phyloP scores from a whole-genome alignment of 371 early-diverging fungal species.

The Syncephalis plumigaleata region DNA sequence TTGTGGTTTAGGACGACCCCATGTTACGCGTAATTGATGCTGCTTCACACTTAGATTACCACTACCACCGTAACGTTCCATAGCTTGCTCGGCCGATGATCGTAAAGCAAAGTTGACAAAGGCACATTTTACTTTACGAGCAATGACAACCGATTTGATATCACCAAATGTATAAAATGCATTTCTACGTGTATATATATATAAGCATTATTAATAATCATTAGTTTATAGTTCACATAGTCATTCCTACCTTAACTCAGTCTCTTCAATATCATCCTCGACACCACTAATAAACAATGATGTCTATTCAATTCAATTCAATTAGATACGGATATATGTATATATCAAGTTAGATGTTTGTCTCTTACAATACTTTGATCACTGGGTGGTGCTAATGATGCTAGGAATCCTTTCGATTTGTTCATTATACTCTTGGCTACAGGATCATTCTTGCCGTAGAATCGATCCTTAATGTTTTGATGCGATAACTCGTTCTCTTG shows the following conservation, averaged over 20 bases:
- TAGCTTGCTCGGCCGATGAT: slow-evolving; percentile 57
- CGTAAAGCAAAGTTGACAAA: slow-evolving; percentile 76
- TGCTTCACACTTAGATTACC: slow-evolving; percentile 26
- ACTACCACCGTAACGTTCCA: slow-evolving; percentile 28
- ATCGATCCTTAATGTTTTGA: slow-evolving; percentile 86
- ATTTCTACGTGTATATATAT: slow-evolving; percentile 15
- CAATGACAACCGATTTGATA: slow-evolving; percentile 71
- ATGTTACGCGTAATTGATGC: slow-evolving; percentile 27
- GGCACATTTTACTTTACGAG: slow-evolving; percentile 61
- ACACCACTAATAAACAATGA: slow-evolving; percentile 66
- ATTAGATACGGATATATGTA: background rate
- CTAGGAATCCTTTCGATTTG: slow-evolving; percentile 6
- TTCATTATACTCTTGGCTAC: slow-evolving; percentile 74
- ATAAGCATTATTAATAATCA: too few species aligned
- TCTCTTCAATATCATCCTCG: slow-evolving; percentile 40
- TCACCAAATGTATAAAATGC: slow-evolving; percentile 73
- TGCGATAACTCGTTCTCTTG: slow-evolving; percentile 60
- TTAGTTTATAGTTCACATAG: background rate
- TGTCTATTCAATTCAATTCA: slow-evolving; percentile 21
- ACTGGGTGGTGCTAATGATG: slow-evolving; percentile 30
- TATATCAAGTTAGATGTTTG: too few species aligned
- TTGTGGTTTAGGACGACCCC: slow-evolving; percentile 40
- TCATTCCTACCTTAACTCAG: slow-evolving; percentile 34
- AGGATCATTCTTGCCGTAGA: slow-evolving; percentile 84
- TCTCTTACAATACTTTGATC: slow-evolving; percentile 44